Conservation (phyloP, 768 basidiomycete genomes). For the Termitomyces sp. region DNA sequence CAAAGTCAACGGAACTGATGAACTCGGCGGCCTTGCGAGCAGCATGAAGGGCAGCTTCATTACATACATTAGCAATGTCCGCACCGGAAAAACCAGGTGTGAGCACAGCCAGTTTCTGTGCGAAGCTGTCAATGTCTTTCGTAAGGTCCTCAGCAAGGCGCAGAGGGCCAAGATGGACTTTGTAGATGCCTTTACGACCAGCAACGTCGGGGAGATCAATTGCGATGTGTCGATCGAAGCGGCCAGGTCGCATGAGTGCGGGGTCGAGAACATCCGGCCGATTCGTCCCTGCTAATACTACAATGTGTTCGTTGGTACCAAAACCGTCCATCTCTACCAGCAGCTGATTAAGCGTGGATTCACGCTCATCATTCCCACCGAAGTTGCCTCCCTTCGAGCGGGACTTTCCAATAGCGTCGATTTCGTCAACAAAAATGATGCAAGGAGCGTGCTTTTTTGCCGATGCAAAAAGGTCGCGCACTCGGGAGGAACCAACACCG, state of each 20-base stretch:
- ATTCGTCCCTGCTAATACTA: slow-evolving; percentile 96
- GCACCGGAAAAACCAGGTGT: slow-evolving; percentile 99
- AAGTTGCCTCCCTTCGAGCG: slow-evolving; percentile 76
- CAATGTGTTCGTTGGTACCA: slow-evolving; percentile 94
- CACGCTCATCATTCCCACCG: slow-evolving; percentile 94
- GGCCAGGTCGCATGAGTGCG: slow-evolving; percentile 94
- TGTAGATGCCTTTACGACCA: slow-evolving; percentile 91
- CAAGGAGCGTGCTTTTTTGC: slow-evolving; percentile 98
- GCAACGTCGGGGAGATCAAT: slow-evolving; percentile 95
- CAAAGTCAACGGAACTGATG: slow-evolving; percentile 86
- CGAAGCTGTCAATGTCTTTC: slow-evolving; percentile 54
- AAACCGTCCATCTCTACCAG: slow-evolving; percentile 99
- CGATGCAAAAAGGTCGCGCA: slow-evolving; percentile 95
- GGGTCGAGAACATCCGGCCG: slow-evolving; percentile 94
- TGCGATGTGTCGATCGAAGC: slow-evolving; percentile 95
- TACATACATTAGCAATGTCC: slow-evolving; percentile 98
- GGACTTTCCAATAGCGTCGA: slow-evolving; percentile 97
- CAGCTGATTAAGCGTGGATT: slow-evolving; percentile 95
- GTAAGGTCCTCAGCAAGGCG: slow-evolving; percentile 58
- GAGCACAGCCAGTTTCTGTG: slow-evolving; percentile 92
- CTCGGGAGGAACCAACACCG: slow-evolving; percentile 96
- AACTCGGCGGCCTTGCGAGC: slow-evolving; percentile 80
- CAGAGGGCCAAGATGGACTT: slow-evolving; percentile 86
- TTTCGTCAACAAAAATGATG: slow-evolving; percentile 99
- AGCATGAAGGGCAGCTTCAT: slow-evolving; percentile 94